Evolutionary conservation across 495 filamentous ascomycete genomes (phyloP), one percentile per base, ranked within the genome.

Genomic region (Neurospora africana): DNA sequence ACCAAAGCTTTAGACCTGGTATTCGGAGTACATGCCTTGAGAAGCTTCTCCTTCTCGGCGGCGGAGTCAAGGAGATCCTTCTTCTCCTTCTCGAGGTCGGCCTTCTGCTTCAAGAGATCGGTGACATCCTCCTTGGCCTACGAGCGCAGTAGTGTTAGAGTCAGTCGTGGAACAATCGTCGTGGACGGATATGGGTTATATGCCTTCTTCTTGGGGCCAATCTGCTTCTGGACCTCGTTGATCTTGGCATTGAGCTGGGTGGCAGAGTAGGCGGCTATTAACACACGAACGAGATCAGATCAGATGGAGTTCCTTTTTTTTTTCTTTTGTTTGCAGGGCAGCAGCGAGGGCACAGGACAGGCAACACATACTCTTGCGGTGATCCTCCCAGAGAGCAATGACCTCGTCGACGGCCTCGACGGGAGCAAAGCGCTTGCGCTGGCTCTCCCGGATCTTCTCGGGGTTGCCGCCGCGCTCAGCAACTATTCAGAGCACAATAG

Each of bases 131-230:
- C 93, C 81, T 96, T 97, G 67, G 91, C 92, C 91, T 93, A 73
- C 30, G 7, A 33, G 17, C 10, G 73, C 76, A 43, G 71, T 41
- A 44, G 11, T 37, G 65, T 44, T 33, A 65, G 53, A 65, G 53
- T 15, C 23, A 15, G 53, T 65, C 53, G 27, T 19, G 53, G 53
- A 33, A 65, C 53, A 65, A 33, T 65, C 13, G 30, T 33, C 35
- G 40, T 19, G 35, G n/a, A 65, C 70, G 5, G 44, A 36, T 73
- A 68, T 74, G 73, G 74, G n/a, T 72, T 67, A 73, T 79, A 74
- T 75, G 89, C 91, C 91, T 97, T 99, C 84, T 97, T 97, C 86
- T 94, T 97, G 73, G 86, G 84, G 21, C 92, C 93, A 78, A 98
- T 97, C 78, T 93, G 87, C 82, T 96, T 97, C 78, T 95, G 92